phyloP scores from a whole-genome alignment of 805 yeast genomes.

The Ogataea dorogensis region DNA sequence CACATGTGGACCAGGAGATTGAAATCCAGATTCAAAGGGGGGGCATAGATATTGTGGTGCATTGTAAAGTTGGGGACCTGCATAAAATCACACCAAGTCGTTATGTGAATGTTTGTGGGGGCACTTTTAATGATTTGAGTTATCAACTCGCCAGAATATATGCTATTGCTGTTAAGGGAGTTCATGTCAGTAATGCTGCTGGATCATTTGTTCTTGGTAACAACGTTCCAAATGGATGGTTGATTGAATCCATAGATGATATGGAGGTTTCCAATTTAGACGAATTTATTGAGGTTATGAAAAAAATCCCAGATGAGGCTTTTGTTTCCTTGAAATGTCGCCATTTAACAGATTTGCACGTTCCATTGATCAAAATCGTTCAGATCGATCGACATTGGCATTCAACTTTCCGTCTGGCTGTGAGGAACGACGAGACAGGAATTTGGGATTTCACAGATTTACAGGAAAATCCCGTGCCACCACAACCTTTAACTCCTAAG shows the following conservation, averaged over 20 bases:
- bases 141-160: constrained; percentile 86
- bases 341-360: constrained; percentile 77
- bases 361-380: constrained; percentile 63
- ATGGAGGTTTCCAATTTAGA: constrained; percentile 72
- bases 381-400: constrained; percentile 86
- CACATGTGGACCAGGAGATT: constrained; percentile 57
- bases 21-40: constrained; percentile 69
- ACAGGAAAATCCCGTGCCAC: constrained; percentile 62
- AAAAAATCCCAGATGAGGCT: constrained; percentile 68
- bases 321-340: constrained; percentile 70
- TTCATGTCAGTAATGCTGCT: constrained; percentile 71
- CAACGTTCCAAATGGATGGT: constrained; percentile 71
- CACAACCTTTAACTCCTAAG: constrained; percentile 51
- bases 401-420: constrained; percentile 65
- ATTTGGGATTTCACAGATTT: constrained; percentile 52
- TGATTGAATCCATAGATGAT: constrained; percentile 75
- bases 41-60: constrained; percentile 53
- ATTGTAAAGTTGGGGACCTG: constrained; percentile 65
- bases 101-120: constrained; percentile 81
- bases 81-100: constrained; percentile 81
- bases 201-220: constrained; percentile 67
- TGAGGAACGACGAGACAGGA: constrained; percentile 55
- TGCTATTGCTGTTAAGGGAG: constrained; percentile 83
- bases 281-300: constrained; percentile 75
- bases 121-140: constrained; percentile 78